Evolutionary conservation across 2,329 filamentous ascomycete species (phyloP).

Genomic region (Aspergillus sergii): DNA sequence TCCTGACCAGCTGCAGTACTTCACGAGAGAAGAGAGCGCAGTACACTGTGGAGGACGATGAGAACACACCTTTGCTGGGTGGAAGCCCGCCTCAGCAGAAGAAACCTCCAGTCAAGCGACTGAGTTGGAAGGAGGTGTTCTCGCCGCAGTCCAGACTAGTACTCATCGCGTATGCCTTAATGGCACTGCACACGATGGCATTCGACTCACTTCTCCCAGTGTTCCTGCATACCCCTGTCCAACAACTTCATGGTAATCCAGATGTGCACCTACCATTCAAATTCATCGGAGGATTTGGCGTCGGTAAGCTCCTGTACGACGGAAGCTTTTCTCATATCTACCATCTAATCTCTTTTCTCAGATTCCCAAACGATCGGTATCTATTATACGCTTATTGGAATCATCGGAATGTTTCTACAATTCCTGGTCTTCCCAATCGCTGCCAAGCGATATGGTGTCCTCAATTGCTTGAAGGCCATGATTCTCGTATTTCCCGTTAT

Average conservation of each 20-base stretch:
- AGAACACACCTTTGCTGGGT: constrained; percentile 36
- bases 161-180: constrained; percentile 74
- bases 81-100: constrained; percentile 21
- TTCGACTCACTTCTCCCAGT: constrained; percentile 89
- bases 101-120: constrained; percentile 25
- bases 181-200: constrained; percentile 79
- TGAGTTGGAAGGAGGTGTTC: constrained; percentile 66
- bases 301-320: constrained; percentile 39
- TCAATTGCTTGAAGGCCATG: constrained; percentile 72
- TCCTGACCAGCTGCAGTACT: constrained; percentile 54
- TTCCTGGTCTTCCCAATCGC: constrained; percentile 82
- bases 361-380: constrained; percentile 75
- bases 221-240: constrained; percentile 75
- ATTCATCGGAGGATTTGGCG: constrained; percentile 80
- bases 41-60: constrained; percentile 21
- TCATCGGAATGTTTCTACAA: constrained; percentile 78
- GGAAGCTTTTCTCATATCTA: background rate
- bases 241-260: constrained; percentile 57
- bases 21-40: constrained; percentile 23
- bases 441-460: constrained; percentile 71
- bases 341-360: constrained; percentile 31
- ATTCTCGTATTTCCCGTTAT: constrained; percentile 70
- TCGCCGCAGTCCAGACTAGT: constrained; percentile 74
- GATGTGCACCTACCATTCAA: constrained; percentile 71
- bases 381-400: constrained; percentile 81